Evolutionary conservation across 106 monocot species (phyloP), one percentile per base, ranked within the genome.

Genomic region (Narthecium ossifragum): DNA sequence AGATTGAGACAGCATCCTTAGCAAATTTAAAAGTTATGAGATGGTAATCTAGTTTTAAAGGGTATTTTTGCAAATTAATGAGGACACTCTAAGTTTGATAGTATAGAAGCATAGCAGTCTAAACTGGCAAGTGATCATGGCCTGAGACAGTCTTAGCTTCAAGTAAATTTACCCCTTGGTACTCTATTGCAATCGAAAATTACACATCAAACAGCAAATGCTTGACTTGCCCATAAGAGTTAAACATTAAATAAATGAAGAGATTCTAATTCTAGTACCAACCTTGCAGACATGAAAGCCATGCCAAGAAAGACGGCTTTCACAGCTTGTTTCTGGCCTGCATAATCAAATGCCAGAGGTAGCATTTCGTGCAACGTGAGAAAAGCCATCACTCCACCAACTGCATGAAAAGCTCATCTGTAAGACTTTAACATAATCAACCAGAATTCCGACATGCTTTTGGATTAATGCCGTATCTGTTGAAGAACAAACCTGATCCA

Each of bases 211-310:
- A 22, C 17, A 22, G 9, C 49, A 49, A 22, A 3, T 25, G 2
- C 23, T 49, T 49, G 8, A 8, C 23, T 49, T 49, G n/a, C n/a
- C n/a, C n/a, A n/a, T n/a, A n/a, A n/a, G n/a, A n/a, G n/a, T n/a
- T n/a, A n/a, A n/a, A n/a, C n/a, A n/a, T n/a, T n/a, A n/a, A n/a
- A n/a, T n/a, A n/a, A n/a, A n/a, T 57, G 43, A 43, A 43, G 18
- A 43, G 4, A 13, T 53, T 53, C 12, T 11, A 53, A 13, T 33
- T 31, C 18, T 28, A 32, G 34, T 25, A 58, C 74, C 32, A 49
- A 99, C 98, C 98, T 99, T 71, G 98, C 91, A 51, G 98, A 90
- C 98, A 99, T 99, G 74, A 91, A 99, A 57, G 91, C 98, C 91
- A 98, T 98, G 56, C 98, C 98, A 37, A 99, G 32, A 66, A 99